Evolutionary conservation across 2,329 filamentous ascomycete genomes (phyloP).

Genomic region (Periconia digitata): DNA sequence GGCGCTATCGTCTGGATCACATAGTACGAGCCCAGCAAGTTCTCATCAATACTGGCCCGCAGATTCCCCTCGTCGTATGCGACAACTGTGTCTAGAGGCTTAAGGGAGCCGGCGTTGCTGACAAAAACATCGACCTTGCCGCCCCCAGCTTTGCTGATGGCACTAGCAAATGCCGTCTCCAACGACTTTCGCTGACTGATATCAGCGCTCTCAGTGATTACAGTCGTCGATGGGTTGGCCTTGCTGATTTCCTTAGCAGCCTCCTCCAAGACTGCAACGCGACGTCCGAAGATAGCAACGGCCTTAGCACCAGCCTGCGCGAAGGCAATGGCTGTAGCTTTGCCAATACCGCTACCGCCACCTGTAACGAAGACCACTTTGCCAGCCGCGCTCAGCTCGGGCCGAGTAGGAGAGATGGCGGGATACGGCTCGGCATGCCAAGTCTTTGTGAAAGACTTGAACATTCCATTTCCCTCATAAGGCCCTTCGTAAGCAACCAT

Average conservation of each 20-base stretch:
- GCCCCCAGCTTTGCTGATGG: slow-evolving; percentile 18
- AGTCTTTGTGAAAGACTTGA: slow-evolving; percentile 10
- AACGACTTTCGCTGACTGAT: slow-evolving; percentile 20
- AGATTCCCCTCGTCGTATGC: slow-evolving; percentile 36
- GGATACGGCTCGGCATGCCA: slow-evolving; percentile 17
- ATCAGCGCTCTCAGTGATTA: slow-evolving; percentile 9
- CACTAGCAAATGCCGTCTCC: slow-evolving; percentile 36
- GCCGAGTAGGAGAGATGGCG: slow-evolving; percentile 28
- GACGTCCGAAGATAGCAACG: slow-evolving; percentile 29
- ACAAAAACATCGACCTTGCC: slow-evolving; percentile 46
- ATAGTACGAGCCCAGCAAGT: slow-evolving; percentile 38
- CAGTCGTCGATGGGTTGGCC: slow-evolving; percentile 6
- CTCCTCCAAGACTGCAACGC: slow-evolving; percentile 6
- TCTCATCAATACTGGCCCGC: slow-evolving; percentile 36
- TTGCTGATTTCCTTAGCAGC: slow-evolving; percentile 8
- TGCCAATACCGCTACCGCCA: slow-evolving; percentile 13
- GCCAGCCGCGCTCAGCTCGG: slow-evolving; percentile 16
- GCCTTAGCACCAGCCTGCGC: slow-evolving; percentile 8
- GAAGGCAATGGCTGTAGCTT: slow-evolving; percentile 8
- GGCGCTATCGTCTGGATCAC: slow-evolving; percentile 41
- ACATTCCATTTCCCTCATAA: slow-evolving; percentile 9
- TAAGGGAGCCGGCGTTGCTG: slow-evolving; percentile 41
- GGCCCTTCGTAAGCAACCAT: slow-evolving; percentile 12
- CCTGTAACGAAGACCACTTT: slow-evolving; percentile 40
- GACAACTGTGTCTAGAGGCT: slow-evolving; percentile 26